Percentiles rank a stretch among this genome's conserved stretches.
Evolutionary conservation across 2,329 filamentous ascomycete species (phyloP).

Genomic region (Colletotrichum simmondsii): DNA sequence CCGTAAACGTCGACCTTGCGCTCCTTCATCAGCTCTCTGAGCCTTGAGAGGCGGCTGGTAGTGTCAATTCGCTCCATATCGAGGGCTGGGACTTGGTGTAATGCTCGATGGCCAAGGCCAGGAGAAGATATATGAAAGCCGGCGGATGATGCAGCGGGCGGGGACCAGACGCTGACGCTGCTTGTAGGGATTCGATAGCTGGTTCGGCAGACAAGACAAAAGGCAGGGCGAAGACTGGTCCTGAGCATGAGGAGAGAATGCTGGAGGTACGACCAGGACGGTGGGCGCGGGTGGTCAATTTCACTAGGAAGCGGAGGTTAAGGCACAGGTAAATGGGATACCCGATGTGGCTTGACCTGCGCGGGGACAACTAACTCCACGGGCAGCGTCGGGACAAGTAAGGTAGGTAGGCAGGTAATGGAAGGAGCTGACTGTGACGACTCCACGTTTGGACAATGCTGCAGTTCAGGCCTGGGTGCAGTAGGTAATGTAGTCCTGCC

Average conservation of each 20-base stretch:
- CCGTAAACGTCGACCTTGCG: conserved; percentile 91
- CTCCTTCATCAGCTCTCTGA: conserved; percentile 89
- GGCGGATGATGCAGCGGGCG: neutral
- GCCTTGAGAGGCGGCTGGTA: conserved; percentile 76
- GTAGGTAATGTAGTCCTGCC: too few relatives aligned
- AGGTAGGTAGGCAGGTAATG: neutral
- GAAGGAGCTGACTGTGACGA: neutral
- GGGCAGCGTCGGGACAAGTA: neutral
- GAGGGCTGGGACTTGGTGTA: conserved; percentile 36
- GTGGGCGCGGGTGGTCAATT: neutral
- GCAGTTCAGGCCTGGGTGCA: neutral
- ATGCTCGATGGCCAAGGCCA: conserved; percentile 9
- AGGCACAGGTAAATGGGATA: neutral
- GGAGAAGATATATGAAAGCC: neutral
- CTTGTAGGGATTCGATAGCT: too few relatives aligned
- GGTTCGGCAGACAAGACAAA: neutral
- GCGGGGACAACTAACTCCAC: neutral
- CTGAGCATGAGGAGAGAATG: conserved; percentile 3
- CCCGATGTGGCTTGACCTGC: neutral
- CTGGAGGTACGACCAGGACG: neutral
- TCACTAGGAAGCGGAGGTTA: neutral
- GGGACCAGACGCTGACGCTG: neutral
- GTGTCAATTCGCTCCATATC: conserved; percentile 85
- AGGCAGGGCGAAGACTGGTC: conserved; percentile 5
- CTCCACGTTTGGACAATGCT: neutral